These are phyloP conservation scores for Croton laevigatus DNA, from an alignment of 441 rosid genomes.

Conservation along the genomic window DNA sequence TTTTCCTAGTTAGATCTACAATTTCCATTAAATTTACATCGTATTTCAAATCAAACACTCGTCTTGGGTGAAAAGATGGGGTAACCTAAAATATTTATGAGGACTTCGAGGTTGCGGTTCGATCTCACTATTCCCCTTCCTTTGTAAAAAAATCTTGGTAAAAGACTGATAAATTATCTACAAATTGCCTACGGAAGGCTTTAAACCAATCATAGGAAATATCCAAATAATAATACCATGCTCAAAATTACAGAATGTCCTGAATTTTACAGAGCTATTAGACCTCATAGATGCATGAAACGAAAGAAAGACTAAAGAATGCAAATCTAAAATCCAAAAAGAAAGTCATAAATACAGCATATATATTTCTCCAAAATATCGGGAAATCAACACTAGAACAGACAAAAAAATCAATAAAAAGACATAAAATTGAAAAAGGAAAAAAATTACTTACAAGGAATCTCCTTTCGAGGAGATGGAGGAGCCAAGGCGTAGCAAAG, in stretches of 20 bases:
- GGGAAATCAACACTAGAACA: neutral
- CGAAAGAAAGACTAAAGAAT: neutral
- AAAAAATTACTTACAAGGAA: slow-evolving; percentile 43
- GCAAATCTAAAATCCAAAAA: neutral
- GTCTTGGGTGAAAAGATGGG: too few relatives aligned
- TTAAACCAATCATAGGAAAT: too few relatives aligned
- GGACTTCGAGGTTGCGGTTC: too few relatives aligned
- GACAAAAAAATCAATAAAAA: neutral
- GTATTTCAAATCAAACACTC: too few relatives aligned
- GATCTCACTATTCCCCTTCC: too few relatives aligned
- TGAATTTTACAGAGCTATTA: neutral
- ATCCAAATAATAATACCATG: neutral
- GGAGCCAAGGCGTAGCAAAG: slow-evolving; percentile 57
- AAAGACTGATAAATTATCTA: neutral
- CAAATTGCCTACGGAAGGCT: neutral
- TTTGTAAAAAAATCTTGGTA: neutral
- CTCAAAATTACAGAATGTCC: neutral
- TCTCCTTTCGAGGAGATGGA: slow-evolving; percentile 48
- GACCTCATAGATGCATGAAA: neutral
- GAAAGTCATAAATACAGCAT: neutral
- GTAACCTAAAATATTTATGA: too few relatives aligned
- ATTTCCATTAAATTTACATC: too few relatives aligned
- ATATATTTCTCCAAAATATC: neutral
- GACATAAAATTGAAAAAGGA: neutral
- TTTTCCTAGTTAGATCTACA: too few relatives aligned